Evolutionary conservation across 345 rosid genomes (phyloP).

Genomic region (Bretschneidera sinensis): DNA sequence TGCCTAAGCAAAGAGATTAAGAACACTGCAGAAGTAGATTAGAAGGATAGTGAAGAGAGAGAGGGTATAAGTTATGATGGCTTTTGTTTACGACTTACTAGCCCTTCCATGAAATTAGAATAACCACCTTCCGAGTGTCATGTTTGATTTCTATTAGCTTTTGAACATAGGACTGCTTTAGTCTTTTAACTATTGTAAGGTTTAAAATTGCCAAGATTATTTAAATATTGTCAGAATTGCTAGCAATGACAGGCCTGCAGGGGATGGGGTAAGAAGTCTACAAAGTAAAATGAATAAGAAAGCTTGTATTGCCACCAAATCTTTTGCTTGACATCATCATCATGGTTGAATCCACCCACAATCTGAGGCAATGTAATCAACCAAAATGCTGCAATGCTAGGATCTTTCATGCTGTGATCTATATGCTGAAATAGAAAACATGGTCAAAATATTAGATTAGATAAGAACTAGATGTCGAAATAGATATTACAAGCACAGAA

Average conservation of each 20-base stretch:
- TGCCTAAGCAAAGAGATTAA: too few species aligned
- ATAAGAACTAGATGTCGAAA: conserved; percentile 1
- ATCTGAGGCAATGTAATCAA: conserved; percentile 81
- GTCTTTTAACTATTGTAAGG: background rate
- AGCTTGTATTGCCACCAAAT: conserved; percentile 96
- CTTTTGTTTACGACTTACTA: too few species aligned
- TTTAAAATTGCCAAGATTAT: background rate
- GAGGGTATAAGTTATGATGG: too few species aligned
- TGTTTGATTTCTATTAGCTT: too few species aligned
- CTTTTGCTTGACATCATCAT: conserved; percentile 80
- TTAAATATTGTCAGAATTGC: too few species aligned
- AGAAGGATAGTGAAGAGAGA: too few species aligned
- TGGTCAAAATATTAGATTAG: conserved; percentile 9
- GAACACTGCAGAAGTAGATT: too few species aligned
- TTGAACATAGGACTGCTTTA: too few species aligned
- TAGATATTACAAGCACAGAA: background rate
- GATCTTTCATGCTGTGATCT: conserved; percentile 91
- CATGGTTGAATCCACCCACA: conserved; percentile 75
- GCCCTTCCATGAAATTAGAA: too few species aligned
- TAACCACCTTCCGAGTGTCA: too few species aligned
- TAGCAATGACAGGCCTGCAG: background rate
- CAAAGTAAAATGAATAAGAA: background rate
- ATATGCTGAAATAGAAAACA: conserved; percentile 64
- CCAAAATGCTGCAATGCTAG: conserved; percentile 96
- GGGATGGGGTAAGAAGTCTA: background rate